These are phyloP conservation scores for Acanthamoeba triangularis DNA, from an alignment of 208 protist species.

Conservation along the genomic window DNA sequence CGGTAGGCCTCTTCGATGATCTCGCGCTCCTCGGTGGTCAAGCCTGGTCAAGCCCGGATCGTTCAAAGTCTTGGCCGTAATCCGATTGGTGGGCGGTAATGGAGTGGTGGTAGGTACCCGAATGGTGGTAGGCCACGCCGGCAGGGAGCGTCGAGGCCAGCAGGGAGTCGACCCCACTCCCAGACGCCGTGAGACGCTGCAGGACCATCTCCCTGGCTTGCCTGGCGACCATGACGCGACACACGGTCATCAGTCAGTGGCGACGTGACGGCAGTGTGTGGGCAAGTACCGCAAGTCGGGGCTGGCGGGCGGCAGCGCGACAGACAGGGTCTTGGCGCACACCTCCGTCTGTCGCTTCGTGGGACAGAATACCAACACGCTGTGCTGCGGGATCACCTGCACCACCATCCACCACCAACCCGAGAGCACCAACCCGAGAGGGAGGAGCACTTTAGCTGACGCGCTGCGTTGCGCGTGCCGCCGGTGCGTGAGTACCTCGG, in stretches of 20 bases:
- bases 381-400: neutral
- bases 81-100: neutral
- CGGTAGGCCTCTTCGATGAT: constrained; percentile 57
- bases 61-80: too few relatives aligned
- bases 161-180: constrained; percentile 33
- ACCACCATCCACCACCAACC: too few relatives aligned
- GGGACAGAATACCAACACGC: constrained; percentile 3
- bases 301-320: neutral
- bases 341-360: constrained; percentile 26
- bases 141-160: constrained; percentile 76
- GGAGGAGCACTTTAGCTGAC: too few relatives aligned
- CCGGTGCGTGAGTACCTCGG: too few relatives aligned
- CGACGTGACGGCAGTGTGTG: neutral
- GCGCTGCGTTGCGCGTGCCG: neutral
- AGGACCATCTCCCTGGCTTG: neutral
- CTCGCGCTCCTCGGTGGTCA: constrained; percentile 51
- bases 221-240: neutral
- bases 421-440: too few relatives aligned
- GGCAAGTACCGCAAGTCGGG: neutral
- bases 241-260: neutral
- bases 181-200: neutral
- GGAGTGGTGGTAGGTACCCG: constrained; percentile 72
- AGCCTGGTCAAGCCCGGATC: too few relatives aligned
- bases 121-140: constrained; percentile 91
- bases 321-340: neutral